Evolutionary conservation across 768 basidiomycete genomes (phyloP).

Genomic region (Trametes villosa): DNA sequence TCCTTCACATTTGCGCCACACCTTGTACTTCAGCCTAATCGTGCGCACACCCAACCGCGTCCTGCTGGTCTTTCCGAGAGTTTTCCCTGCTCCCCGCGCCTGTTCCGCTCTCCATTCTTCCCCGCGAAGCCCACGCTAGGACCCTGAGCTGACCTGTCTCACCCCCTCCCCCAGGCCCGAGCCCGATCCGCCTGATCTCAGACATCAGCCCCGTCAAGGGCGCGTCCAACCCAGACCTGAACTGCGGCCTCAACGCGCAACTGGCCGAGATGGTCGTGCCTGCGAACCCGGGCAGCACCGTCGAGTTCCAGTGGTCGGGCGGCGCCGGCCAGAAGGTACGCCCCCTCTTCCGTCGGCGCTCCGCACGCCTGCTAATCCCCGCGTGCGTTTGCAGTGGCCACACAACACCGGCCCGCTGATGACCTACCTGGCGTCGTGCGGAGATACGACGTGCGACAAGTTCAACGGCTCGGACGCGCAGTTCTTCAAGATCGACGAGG

Average conservation of each 20-base stretch:
- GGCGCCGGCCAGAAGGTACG: slow-evolving; percentile 43
- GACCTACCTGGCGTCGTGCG: slow-evolving; percentile 75
- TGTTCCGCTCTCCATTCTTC: slow-evolving; percentile 5
- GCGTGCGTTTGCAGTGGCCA: slow-evolving; percentile 42
- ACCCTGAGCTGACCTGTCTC: not conserved
- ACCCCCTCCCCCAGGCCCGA: slow-evolving; percentile 30
- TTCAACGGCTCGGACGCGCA: slow-evolving; percentile 60
- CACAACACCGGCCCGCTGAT: slow-evolving; percentile 70
- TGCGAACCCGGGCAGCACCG: slow-evolving; percentile 60
- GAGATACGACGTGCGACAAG: slow-evolving; percentile 56
- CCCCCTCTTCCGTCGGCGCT: not conserved
- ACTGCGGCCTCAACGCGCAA: slow-evolving; percentile 61
- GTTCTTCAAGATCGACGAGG: slow-evolving; percentile 67
- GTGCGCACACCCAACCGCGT: not conserved
- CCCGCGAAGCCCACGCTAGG: not conserved
- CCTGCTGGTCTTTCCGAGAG: not conserved
- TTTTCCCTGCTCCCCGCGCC: not conserved
- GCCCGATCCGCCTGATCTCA: slow-evolving; percentile 51
- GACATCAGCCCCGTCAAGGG: slow-evolving; percentile 57
- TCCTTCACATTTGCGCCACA: not conserved
- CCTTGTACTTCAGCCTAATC: not conserved
- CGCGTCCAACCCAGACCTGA: slow-evolving; percentile 55
- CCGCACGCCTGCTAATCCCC: not conserved
- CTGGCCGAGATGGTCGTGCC: slow-evolving; percentile 53
- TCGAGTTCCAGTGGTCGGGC: slow-evolving; percentile 61